Base-by-base conservation (phyloP, 805 yeast genomes). In the Monosporozyma yasuniensis region DNA sequence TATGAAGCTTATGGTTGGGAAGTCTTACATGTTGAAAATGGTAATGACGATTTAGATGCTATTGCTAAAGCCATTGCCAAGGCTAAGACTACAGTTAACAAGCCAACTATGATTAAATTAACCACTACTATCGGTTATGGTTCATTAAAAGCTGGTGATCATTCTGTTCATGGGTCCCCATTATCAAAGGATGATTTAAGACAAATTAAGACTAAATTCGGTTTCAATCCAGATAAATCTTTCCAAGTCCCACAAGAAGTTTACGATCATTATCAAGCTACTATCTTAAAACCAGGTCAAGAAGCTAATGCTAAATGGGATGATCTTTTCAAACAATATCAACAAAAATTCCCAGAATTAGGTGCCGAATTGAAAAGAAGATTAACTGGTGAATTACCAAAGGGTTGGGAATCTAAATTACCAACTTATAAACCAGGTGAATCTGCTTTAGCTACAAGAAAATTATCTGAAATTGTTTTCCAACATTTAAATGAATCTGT, bases 1-100 rank as follows among this genome's bases (percentile, higher is more conserved):
- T 84, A 85, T 70, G 83, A 82, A 75, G 78, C 96, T 50, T 93
- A 91, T 72, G 97, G 96, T 59, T 91, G 98, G 98, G 84, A 93
- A 74, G 78, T 84, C 39, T 55, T 85, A 56, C 74, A 78, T 70
- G 90, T 93, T 58, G 70, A 74, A 60, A 78, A 89, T 67, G 97
- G 95, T 70, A 81, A 91, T 78, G 73, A 75, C 55, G 95, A 91
- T 72, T 68, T 84, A 51, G 79, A 71, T 18, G 86, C 83, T 54
- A 79, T 93, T 58, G 68, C 78, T 50, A 67, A 75, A 46, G 96
- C 96, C 56, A 76, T 91, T 60, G 87, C 75, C 54, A 79, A 80
- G 64, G 97, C 96, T 60, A 83, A 88, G 79, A 72, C 75, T 67
- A 77, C 83, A 57, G 59, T 57, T 44, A 78, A 83, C 72, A 88